Evolutionary conservation across 495 filamentous ascomycete genomes (phyloP).

Genomic region (Penicillium nucicola): DNA sequence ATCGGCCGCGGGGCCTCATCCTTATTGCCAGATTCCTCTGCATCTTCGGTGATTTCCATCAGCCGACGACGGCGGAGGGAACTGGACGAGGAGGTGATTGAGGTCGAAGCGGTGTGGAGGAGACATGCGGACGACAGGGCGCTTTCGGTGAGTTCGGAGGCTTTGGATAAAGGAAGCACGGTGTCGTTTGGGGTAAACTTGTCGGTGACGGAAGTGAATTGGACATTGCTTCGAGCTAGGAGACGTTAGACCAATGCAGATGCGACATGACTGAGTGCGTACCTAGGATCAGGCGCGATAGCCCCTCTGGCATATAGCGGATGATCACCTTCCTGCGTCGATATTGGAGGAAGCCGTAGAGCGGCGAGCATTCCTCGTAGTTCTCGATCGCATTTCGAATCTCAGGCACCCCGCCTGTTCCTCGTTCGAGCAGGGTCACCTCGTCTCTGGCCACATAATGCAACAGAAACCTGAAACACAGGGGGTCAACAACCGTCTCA

Average conservation of each 20-base stretch:
- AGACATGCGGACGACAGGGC: constrained; percentile 85
- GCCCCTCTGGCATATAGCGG: constrained; percentile 86
- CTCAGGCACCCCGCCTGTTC: constrained; percentile 81
- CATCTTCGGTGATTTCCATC: constrained; percentile 86
- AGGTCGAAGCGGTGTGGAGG: constrained; percentile 83
- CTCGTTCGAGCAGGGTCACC: constrained; percentile 72
- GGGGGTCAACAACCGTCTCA: not conserved
- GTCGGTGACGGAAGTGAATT: constrained; percentile 83
- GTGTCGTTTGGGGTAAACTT: constrained; percentile 87
- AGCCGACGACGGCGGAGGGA: constrained; percentile 72
- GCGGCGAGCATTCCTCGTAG: constrained; percentile 78
- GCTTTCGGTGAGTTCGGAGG: constrained; percentile 81
- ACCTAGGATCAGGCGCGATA: constrained; percentile 91
- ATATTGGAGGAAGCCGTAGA: constrained; percentile 91
- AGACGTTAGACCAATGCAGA: constrained; percentile 1
- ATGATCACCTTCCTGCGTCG: constrained; percentile 86
- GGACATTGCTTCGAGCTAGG: constrained; percentile 86
- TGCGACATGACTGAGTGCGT: constrained; percentile 19
- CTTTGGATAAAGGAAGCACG: constrained; percentile 64
- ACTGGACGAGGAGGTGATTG: constrained; percentile 80
- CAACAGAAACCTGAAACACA: constrained; percentile 77
- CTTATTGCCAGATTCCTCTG: constrained; percentile 61
- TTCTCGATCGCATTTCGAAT: constrained; percentile 71
- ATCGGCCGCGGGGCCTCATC: constrained; percentile 36
- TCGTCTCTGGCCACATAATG: constrained; percentile 90